A percentile compares a stretch with the other conserved stretches of the same genome.
These are phyloP conservation scores for Cylindrotheca fusiformis DNA, from an alignment of 108 stramenopile genomes.

Conservation along the genomic window DNA sequence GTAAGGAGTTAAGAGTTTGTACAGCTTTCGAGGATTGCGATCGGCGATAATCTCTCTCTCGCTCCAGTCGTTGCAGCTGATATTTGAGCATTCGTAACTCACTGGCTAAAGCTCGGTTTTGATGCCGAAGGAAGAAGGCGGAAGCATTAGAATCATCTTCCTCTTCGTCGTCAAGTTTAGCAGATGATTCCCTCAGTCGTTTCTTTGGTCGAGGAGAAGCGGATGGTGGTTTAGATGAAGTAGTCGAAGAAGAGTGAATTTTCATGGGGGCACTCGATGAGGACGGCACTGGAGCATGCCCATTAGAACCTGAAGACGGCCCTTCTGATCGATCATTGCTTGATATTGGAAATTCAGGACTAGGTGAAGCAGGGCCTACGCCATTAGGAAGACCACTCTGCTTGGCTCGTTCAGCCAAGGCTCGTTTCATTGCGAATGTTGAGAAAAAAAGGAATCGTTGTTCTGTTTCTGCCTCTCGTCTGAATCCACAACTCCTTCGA, in stretches of 20 bases:
- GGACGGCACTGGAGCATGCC: slow-evolving; percentile 1
- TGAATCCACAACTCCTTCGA: no score
- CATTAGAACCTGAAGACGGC: slow-evolving; percentile 10
- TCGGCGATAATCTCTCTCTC: slow-evolving; percentile 69
- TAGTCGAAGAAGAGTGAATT: neutral
- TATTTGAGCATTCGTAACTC: slow-evolving; percentile 65
- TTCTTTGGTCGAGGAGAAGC: slow-evolving; percentile 37
- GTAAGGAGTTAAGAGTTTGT: slow-evolving; percentile 33
- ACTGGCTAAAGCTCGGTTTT: slow-evolving; percentile 70
- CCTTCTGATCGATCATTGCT: slow-evolving; percentile 7
- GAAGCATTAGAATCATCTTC: slow-evolving; percentile 50
- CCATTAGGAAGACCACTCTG: slow-evolving; percentile 41
- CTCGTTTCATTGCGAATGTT: slow-evolving; percentile 84
- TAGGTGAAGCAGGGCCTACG: slow-evolving; percentile 12
- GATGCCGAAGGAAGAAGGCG: slow-evolving; percentile 72
- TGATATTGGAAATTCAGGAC: neutral
- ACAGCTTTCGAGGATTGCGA: slow-evolving; percentile 51
- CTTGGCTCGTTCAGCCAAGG: slow-evolving; percentile 83
- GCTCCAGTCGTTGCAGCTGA: slow-evolving; percentile 46
- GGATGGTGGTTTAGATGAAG: slow-evolving; percentile 2
- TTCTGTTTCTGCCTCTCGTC: no score
- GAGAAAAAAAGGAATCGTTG: no score
- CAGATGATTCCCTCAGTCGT: slow-evolving; percentile 26
- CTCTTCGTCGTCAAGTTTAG: slow-evolving; percentile 40
- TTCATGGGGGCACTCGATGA: slow-evolving; percentile 1